Evolutionary conservation across 2,329 filamentous ascomycete species (phyloP), one percentile per base, ranked within the genome.

Genomic region (Alternaria hordeiaustralica): DNA sequence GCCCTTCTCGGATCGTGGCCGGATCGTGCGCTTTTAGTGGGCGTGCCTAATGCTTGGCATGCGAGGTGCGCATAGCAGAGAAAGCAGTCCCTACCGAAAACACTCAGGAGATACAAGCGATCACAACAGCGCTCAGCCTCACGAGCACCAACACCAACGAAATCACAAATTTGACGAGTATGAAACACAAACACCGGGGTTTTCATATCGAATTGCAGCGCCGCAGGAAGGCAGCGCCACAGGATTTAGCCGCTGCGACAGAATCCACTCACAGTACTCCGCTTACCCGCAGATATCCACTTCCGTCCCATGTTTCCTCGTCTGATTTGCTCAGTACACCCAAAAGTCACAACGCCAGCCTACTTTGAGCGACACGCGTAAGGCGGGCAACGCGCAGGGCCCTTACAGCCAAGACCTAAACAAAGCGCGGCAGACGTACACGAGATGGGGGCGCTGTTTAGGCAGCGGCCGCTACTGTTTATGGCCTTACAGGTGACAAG

Each of bases 391-490:
- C 58, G 20, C 41, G 55, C 54, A 53, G 46, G 55, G 30, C 21
- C 20, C 58, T 26, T 20, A 46, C 13, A 49, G 59, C 54, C 59
- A 61, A 61, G 59, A 30, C 36, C 46, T 36, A 36, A 49, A 23
- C 53, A n/a, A 25, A 58, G 55, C 55, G 21, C 55, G 59, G 59
- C 55, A 53, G 59, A 47, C 46, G 55, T 30, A 51, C 26, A 41
- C 26, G 33, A 41, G 25, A 41, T 45, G 46, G 28, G 53, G 23
- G 58, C 45, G 23, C 21, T 47, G 43, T 50, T 47, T 21, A 57
- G 58, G 54, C 53, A 30, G 58, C 33, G 45, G 33, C 46, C 13
- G 11, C 36, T 45, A 30, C 12, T 23, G 46, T 30, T 44, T 26
- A 55, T 10, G 23, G 33, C 30, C 30, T 28, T 53, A 28, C 23